Conservation (phyloP, 1,284 basidiomycete genomes). For the Leccinum holopus region DNA sequence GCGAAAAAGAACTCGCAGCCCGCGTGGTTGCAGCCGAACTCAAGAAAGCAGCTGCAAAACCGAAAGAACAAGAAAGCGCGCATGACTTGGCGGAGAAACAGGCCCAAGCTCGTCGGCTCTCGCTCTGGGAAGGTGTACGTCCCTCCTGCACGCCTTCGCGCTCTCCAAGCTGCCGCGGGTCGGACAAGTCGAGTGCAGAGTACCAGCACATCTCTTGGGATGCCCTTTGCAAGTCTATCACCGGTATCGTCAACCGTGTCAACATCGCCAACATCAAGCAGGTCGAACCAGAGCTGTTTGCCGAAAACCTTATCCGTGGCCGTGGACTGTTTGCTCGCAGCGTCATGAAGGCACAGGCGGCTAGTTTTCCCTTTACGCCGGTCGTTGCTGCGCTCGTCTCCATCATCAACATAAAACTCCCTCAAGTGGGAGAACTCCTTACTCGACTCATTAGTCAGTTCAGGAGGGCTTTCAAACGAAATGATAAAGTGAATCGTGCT, state of each 20-base stretch:
- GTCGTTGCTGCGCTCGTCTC: constrained; percentile 94
- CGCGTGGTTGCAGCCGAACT: no score
- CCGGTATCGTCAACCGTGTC: constrained; percentile 99
- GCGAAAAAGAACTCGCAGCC: no score
- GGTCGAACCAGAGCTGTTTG: constrained; percentile 91
- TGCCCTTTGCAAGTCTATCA: constrained; percentile 95
- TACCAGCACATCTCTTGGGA: constrained; percentile 98
- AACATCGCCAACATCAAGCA: constrained; percentile 96
- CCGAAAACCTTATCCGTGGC: constrained; percentile 90
- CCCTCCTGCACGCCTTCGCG: constrained; percentile 89
- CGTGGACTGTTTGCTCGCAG: constrained; percentile 89
- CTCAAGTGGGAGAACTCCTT: constrained; percentile 93
- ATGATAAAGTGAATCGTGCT: constrained; percentile 80
- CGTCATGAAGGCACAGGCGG: constrained; percentile 96
- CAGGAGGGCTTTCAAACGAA: constrained; percentile 91
- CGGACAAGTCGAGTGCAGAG: constrained; percentile 88
- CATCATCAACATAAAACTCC: constrained; percentile 97
- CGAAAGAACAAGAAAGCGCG: no score
- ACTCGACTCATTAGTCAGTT: constrained; percentile 94
- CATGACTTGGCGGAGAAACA: no score
- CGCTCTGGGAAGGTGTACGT: constrained; percentile 96
- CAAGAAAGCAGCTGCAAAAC: no score
- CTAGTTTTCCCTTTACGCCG: constrained; percentile 96
- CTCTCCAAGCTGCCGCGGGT: constrained; percentile 86
- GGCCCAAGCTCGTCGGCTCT: constrained; percentile 66